phyloP scores from a whole-genome alignment of 192 early-diverging fungal genomes.

The Funneliformis geosporum region DNA sequence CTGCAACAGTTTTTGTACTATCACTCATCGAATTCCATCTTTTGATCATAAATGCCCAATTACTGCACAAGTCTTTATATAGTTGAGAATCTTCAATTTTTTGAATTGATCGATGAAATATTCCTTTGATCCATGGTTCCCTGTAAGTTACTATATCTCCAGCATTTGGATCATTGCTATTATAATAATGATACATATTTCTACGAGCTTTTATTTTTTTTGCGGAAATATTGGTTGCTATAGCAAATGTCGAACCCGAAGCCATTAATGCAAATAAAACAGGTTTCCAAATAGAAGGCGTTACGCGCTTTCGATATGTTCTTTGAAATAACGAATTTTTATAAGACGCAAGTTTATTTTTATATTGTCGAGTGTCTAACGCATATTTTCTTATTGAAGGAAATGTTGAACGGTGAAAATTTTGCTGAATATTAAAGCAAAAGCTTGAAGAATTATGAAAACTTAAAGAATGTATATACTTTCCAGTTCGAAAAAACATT shows the following conservation, averaged over 20 bases:
- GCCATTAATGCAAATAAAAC: slow-evolving; percentile 48
- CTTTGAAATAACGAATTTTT: not conserved
- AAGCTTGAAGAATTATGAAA: not conserved
- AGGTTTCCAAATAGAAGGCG: slow-evolving; percentile 40
- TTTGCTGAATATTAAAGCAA: not conserved
- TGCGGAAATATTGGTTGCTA: slow-evolving; percentile 43
- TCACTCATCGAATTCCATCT: slow-evolving; percentile 40
- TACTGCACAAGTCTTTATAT: slow-evolving; percentile 42
- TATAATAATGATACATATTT: slow-evolving; percentile 36
- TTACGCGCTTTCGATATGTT: not conserved
- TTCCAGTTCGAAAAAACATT: not conserved
- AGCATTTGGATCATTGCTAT: slow-evolving; percentile 32
- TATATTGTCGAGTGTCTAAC: not conserved
- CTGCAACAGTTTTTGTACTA: slow-evolving; percentile 41
- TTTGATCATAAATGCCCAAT: slow-evolving; percentile 32
- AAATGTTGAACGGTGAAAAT: not conserved
- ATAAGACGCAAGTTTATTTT: not conserved
- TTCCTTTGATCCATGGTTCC: slow-evolving; percentile 36
- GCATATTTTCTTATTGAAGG: not conserved
- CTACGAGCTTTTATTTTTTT: slow-evolving; percentile 37
- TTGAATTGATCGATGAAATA: slow-evolving; percentile 30
- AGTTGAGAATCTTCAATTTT: slow-evolving; percentile 41
- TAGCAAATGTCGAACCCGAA: slow-evolving; percentile 40
- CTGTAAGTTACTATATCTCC: slow-evolving; percentile 34
- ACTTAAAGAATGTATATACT: not conserved